Base-by-base conservation (phyloP, 2,329 filamentous ascomycete genomes). In the Monosporascus sp. region DNA sequence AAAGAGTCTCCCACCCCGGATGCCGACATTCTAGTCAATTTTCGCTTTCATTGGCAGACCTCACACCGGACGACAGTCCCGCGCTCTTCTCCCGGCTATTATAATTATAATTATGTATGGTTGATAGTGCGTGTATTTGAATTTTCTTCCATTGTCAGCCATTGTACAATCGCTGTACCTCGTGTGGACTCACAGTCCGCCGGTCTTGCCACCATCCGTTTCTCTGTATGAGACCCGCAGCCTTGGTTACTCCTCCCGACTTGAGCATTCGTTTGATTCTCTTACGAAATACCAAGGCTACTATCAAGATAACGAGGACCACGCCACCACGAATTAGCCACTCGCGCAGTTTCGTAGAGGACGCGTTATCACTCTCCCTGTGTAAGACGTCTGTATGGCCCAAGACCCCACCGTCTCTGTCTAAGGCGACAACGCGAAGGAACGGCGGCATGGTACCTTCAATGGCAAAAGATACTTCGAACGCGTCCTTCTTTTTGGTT, bases 341-440 rank as follows among this genome's bases (percentile, higher is more conserved):
- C 14, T 43, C 18, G 18, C 39, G 18, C 18, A 20, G 18, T 20
- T 43, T 43, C 22, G 47, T 37, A 14, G 38, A n/a, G 4, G 47
- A 47, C 8, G 50, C 57, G 25, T 58, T 59, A 37, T 56, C 57
- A 3, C 54, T 44, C 7, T 24, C 48, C n/a, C 54, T 52, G 39
- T 55, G 55, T 24, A 60, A 20, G 5, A 55, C 48, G 11, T 52
- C 47, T 3, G 58, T 53, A 43, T 52, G 35, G 27, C 51, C 55
- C 11, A 60, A 49, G 7, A 58, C 50, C n/a, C 22, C 25, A 6
- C 58, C 54, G 18, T 52, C 39, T n/a, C 31, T 37, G 17, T 44
- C 58, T 5, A 60, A 4, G 2, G 58, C 54, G 5, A 44, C 56
- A 5, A 58, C 17, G 3, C 54, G 56, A 17, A 60, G 39, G 47